phyloP scores from a whole-genome alignment of 2,329 filamentous ascomycete genomes.

The Colletotrichum somersetense region DNA sequence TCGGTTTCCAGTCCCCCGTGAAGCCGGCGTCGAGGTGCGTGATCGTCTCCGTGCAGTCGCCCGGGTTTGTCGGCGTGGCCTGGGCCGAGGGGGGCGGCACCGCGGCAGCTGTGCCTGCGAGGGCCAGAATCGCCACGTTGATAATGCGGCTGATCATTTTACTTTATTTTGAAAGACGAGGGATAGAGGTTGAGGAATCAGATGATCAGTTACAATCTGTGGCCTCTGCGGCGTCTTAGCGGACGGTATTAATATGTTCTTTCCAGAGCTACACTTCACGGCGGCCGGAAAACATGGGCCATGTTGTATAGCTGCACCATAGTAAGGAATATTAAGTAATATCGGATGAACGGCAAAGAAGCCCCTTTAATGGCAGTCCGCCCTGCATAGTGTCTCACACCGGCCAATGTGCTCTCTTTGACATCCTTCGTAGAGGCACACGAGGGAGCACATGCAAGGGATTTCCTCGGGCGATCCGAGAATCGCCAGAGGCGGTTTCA shows the following conservation, averaged over 20 bases:
- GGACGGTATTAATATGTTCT: background rate
- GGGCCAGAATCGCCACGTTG: background rate
- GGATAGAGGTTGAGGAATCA: background rate
- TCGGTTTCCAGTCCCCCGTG: conserved; percentile 26
- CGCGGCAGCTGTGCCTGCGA: background rate
- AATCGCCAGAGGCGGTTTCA: background rate
- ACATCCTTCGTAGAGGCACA: no score
- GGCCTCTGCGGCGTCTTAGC: background rate
- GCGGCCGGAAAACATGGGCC: background rate
- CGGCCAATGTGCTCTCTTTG: background rate
- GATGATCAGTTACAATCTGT: no score
- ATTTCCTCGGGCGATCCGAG: background rate
- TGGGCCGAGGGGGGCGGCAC: background rate
- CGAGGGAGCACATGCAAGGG: background rate
- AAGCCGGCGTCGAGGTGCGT: conserved; percentile 21
- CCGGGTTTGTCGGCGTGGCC: background rate
- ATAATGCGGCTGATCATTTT: conserved; percentile 2
- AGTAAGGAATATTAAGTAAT: background rate
- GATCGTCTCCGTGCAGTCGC: conserved; percentile 15
- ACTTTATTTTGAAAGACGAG: background rate
- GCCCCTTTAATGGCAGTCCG: no score
- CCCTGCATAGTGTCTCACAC: no score
- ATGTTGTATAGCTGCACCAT: background rate
- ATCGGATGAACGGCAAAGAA: conserved; percentile 26
- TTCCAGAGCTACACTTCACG: no score